Base-by-base conservation (phyloP, 176 grass and related monocot species). In the Leersia perrieri region DNA sequence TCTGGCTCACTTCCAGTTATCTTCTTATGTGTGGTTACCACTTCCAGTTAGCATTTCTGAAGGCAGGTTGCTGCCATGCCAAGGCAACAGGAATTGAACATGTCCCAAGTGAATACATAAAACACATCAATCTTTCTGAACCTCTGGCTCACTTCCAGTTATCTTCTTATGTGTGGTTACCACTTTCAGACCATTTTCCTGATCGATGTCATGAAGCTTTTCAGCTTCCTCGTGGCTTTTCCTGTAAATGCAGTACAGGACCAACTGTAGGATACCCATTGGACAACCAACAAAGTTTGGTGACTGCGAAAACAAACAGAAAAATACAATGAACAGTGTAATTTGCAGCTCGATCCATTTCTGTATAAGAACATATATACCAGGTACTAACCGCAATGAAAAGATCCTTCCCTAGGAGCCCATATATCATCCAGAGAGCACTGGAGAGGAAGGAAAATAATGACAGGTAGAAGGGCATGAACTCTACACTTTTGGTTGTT, bases 391-490 rank as follows among this genome's bases (percentile, higher is more conserved):
- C 88, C 64, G 88, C 88, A 55, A 94, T 67, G 47, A 91, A 90
- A 11, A 94, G 38, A 76, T 94, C 88, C 9, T 9, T 73, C n/a
- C 79, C 88, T 12, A 94, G 60, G 33, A 94, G 82, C 77, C 88
- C 85, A 31, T 94, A 94, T 67, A 85, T 42, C 85, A 94, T 61
- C 91, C 91, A 94, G 15, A 88, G 62, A 73, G 74, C 66, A 70
- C 91, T 94, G 33, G 88, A 71, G 45, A 85, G 35, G 53, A 94
- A 94, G 58, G 91, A 90, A 70, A 94, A 94, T 33, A 94, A 72
- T 18, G 91, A 94, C 71, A 94, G 69, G 55, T 88, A 88, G 82
- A 94, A 94, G 33, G 91, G 91, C 91, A 90, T 90, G 85, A 88
- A 90, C 79, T 94, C 91, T 44, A 94, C 91, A 45, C 91, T 94